A percentile compares a stretch with the other conserved stretches of the same genome.
Conservation (phyloP, 768 basidiomycete species). For the Rhizopogon rudus region DNA sequence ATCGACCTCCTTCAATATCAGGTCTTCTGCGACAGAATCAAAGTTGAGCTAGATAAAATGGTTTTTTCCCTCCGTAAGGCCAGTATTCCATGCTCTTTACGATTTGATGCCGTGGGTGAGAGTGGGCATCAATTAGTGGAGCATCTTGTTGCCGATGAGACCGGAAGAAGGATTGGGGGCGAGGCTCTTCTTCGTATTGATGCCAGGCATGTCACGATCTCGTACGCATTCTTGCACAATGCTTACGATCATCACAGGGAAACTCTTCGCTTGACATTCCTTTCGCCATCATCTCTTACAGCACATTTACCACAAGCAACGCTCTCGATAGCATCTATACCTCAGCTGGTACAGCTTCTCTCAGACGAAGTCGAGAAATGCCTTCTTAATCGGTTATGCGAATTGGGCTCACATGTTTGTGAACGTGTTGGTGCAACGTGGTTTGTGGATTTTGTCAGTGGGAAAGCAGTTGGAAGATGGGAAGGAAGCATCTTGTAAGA, state of each 20-base stretch:
- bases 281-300: conserved; percentile 70
- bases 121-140: conserved; percentile 52
- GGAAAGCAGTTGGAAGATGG: conserved; percentile 67
- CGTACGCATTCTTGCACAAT: background rate
- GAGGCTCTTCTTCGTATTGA: conserved; percentile 70
- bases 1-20: conserved; percentile 79
- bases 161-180: conserved; percentile 51
- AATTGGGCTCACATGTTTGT: conserved; percentile 54
- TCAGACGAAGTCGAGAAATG: conserved; percentile 73
- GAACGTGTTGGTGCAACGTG: conserved; percentile 53
- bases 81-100: conserved; percentile 52
- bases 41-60: conserved; percentile 50
- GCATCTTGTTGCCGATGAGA: conserved; percentile 38
- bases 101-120: conserved; percentile 64
- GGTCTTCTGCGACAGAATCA: conserved; percentile 63
- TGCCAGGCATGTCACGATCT: conserved; percentile 40
- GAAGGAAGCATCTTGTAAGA: conserved; percentile 74
- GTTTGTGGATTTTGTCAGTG: conserved; percentile 72
- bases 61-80: conserved; percentile 42
- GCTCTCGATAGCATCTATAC: conserved; percentile 64
- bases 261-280: conserved; percentile 69
- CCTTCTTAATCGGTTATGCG: conserved; percentile 64
- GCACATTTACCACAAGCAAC: conserved; percentile 81
- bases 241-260: conserved; percentile 39
- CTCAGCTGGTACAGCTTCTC: conserved; percentile 71